Evolutionary conservation across 176 grass and related monocot genomes (phyloP).

Genomic region (Raddia guianensis): DNA sequence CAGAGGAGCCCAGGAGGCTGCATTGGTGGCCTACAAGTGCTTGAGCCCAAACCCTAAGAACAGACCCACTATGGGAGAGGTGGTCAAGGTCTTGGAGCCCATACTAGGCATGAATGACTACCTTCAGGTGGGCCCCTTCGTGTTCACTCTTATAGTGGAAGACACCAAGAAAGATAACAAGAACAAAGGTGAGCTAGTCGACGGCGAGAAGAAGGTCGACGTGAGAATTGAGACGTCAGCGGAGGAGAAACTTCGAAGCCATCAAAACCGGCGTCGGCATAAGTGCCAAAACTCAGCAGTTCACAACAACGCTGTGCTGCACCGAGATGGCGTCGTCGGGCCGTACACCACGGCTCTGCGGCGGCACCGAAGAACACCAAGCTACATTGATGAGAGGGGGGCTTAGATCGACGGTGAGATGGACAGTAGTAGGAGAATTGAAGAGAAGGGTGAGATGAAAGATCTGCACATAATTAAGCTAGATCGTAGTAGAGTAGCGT

Average conservation of each 20-base stretch:
- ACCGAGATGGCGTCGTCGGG: neutral
- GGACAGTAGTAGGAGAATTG: neutral
- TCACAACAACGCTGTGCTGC: conserved; percentile 42
- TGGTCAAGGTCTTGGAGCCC: conserved; percentile 60
- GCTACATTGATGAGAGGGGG: conserved; percentile 56
- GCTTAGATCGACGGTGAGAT: neutral
- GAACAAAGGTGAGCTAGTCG: neutral
- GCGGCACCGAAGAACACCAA: conserved; percentile 38
- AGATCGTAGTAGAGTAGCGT: conserved; percentile 35
- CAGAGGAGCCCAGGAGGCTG: conserved; percentile 48
- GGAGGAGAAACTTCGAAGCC: conserved; percentile 47
- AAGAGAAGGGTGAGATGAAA: neutral
- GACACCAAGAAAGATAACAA: neutral
- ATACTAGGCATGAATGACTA: conserved; percentile 60
- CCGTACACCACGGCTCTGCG: conserved; percentile 34
- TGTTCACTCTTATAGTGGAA: conserved; percentile 62
- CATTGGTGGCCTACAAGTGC: conserved; percentile 70
- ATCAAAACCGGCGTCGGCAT: conserved; percentile 52
- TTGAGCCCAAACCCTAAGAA: conserved; percentile 59
- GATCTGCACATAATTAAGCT: conserved; percentile 41
- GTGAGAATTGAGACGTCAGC: conserved; percentile 17
- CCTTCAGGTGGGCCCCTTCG: conserved; percentile 49
- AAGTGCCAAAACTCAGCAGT: conserved; percentile 62
- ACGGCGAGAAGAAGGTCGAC: conserved; percentile 16
- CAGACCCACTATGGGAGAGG: conserved; percentile 75